Conservation (phyloP, 345 rosid genomes). For the Salix caprea region DNA sequence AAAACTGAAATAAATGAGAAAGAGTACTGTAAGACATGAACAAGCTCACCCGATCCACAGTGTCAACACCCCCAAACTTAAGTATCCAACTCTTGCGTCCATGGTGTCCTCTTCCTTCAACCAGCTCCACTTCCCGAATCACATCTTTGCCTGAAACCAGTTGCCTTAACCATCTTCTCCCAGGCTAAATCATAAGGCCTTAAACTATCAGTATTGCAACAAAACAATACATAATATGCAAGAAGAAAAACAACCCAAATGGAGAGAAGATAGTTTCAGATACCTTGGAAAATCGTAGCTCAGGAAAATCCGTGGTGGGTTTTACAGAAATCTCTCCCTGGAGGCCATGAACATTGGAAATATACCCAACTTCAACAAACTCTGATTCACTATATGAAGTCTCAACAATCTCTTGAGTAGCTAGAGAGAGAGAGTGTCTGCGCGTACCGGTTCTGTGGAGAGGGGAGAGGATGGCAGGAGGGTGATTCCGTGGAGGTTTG, state of each 20-base stretch:
- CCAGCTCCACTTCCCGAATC: slow-evolving; percentile 65
- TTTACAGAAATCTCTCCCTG: slow-evolving; percentile 76
- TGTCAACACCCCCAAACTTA: slow-evolving; percentile 59
- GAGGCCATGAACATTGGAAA: slow-evolving; percentile 74
- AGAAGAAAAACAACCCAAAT: neutral
- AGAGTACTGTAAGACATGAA: neutral
- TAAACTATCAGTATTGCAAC: neutral
- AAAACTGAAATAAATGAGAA: no score
- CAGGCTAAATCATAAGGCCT: slow-evolving; percentile 45
- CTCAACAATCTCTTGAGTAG: slow-evolving; percentile 49
- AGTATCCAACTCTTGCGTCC: slow-evolving; percentile 86
- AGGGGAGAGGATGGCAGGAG: slow-evolving; percentile 20
- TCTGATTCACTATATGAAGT: slow-evolving; percentile 30
- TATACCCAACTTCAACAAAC: slow-evolving; percentile 70
- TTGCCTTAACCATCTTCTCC: slow-evolving; percentile 84
- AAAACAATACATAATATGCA: neutral
- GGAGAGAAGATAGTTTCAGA: neutral
- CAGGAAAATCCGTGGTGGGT: slow-evolving; percentile 80
- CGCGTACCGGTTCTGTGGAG: slow-evolving; percentile 39
- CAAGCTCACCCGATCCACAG: slow-evolving; percentile 59
- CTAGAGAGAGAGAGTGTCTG: slow-evolving; percentile 21
- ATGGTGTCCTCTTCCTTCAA: slow-evolving; percentile 74
- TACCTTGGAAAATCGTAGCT: slow-evolving; percentile 72
- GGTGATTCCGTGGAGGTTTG: slow-evolving; percentile 17
- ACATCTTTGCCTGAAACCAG: slow-evolving; percentile 53